Conservation (phyloP, 441 rosid species). For the Pelargonium citronellum region DNA sequence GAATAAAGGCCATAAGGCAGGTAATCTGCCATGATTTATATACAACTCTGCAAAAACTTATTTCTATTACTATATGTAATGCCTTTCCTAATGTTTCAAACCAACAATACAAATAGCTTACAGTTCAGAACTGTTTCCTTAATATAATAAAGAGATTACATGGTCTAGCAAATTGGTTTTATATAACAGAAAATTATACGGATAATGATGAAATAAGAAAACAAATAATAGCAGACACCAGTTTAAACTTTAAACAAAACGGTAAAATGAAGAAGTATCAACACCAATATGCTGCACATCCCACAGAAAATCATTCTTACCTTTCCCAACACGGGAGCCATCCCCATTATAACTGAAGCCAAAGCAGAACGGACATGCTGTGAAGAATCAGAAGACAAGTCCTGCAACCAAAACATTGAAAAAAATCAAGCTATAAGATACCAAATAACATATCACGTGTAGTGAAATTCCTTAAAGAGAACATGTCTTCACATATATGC, state of each 20-base stretch:
- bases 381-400: constrained; percentile 88
- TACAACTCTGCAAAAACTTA: background rate
- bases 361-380: constrained; percentile 97
- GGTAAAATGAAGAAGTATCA: background rate
- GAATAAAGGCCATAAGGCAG: too few relatives aligned
- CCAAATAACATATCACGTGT: background rate
- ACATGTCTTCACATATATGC: background rate
- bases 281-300: background rate
- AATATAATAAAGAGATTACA: background rate
- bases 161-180: background rate
- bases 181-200: background rate
- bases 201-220: background rate
- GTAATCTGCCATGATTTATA: background rate
- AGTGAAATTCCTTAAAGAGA: background rate
- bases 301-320: constrained; percentile 30
- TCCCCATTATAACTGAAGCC: constrained; percentile 99
- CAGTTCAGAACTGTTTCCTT: background rate
- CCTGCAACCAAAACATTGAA: constrained; percentile 33
- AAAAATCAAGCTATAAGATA: background rate
- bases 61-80: background rate
- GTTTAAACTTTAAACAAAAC: too few relatives aligned
- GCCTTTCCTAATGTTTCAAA: too few relatives aligned
- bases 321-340: constrained; percentile 96
- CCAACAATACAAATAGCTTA: background rate
- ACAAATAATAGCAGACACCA: background rate